These are phyloP conservation scores for Akebia trifoliata DNA, from an alignment of 164 flowering plant species.

Conservation along the genomic window DNA sequence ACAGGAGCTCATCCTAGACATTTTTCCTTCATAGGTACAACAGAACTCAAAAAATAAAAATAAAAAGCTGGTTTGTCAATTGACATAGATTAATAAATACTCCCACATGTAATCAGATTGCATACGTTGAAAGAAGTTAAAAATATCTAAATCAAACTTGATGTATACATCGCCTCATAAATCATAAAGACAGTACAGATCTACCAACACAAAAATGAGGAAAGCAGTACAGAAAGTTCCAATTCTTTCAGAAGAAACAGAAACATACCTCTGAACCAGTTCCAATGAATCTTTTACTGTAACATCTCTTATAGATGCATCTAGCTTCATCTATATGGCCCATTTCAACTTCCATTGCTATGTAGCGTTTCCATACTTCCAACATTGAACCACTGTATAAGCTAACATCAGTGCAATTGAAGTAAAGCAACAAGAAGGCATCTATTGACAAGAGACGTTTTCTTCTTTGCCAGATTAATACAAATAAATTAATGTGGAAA, in stretches of 20 bases:
- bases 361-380: slow-evolving; percentile 79
- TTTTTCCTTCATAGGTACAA: no score
- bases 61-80: no score
- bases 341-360: slow-evolving; percentile 69
- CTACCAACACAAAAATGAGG: no score
- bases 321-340: slow-evolving; percentile 77
- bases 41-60: no score
- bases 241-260: background rate
- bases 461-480: background rate
- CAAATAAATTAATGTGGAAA: background rate
- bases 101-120: no score
- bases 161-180: no score
- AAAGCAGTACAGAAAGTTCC: no score
- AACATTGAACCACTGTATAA: slow-evolving; percentile 60
- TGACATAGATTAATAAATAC: no score
- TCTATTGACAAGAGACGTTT: background rate
- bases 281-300: slow-evolving; percentile 71
- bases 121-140: no score
- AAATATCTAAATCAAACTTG: no score
- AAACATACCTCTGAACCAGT: slow-evolving; percentile 77
- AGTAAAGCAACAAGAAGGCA: background rate
- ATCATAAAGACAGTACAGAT: no score
- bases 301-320: slow-evolving; percentile 79
- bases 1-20: no score
- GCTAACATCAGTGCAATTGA: background rate